Conservation (phyloP, 2,329 filamentous ascomycete genomes). For the Colletotrichum agaves region DNA sequence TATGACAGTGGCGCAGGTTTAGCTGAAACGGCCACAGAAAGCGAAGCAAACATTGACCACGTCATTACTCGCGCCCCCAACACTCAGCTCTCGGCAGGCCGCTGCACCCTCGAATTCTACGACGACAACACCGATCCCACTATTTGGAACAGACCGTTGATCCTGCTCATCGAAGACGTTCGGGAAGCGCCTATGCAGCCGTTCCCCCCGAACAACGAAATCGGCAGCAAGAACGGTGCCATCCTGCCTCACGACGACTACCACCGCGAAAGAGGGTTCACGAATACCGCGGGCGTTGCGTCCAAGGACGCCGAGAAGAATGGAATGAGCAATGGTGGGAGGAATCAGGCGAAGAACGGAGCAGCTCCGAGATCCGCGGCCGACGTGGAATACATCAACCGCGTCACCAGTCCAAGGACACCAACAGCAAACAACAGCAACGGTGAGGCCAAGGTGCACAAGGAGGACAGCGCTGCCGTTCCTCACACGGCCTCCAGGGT, state of each 20-base stretch:
- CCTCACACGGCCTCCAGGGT: constrained; percentile 4
- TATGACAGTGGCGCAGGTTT: not conserved
- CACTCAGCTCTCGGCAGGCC: constrained; percentile 46
- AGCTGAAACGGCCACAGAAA: constrained; percentile 17
- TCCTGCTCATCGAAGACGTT: constrained; percentile 47
- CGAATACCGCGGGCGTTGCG: not conserved
- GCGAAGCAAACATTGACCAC: constrained; percentile 54
- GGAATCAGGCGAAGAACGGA: not conserved
- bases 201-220: constrained; percentile 44
- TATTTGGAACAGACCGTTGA: constrained; percentile 35
- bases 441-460: not conserved
- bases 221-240: constrained; percentile 42
- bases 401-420: not conserved
- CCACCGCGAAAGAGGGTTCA: not conserved
- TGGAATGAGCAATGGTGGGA: not conserved
- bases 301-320: not conserved
- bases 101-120: constrained; percentile 39
- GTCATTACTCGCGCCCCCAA: constrained; percentile 56
- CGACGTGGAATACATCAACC: not conserved
- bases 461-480: not conserved
- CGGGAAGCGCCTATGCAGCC: constrained; percentile 53
- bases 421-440: not conserved
- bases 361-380: too few species aligned
- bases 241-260: constrained; percentile 33
- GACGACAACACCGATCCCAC: constrained; percentile 17